Base-by-base conservation (phyloP, 257 asterid genomes). In the Scutellaria minor region DNA sequence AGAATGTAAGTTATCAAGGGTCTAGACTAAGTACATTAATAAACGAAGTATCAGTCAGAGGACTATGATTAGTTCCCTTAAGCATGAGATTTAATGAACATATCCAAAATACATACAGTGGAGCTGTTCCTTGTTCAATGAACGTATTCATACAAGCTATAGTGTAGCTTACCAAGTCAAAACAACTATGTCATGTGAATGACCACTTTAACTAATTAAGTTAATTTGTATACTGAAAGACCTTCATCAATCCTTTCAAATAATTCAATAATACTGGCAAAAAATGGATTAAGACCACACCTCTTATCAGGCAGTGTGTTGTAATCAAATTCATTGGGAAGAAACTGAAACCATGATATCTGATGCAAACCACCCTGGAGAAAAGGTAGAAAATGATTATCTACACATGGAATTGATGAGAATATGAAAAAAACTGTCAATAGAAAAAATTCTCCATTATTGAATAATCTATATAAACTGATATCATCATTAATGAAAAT, bases 311-410 rank as follows among this genome's bases (percentile, higher is more conserved):
- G 77, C 61, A 85, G 80, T 9, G 87, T 62, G 73, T 44, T 86
- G 79, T 83, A 81, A 73, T 88, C 95, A 56, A 85, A 82, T 79
- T 95, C 98, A 65, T 79, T 81, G 31, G 99, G 93, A 72, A 87
- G 95, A 85, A 95, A 95, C 89, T 95, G 99, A 86, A 95, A 95
- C 99, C 99, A 95, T 31, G 99, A 95, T 87, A 92, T 90, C 83
- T 87, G 95, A 82, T 90, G 93, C 79, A 95, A 87, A 75, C 98
- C 98, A 45, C 97, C 98, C 99, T 95, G 89, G 73, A 74, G 4
- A 50, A 65, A 80, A 80, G n/a, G 66, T 71, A 61, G 57, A 35
- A 72, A 57, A 64, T n/a, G 37, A 58, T 47, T 56, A 70, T 27
- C 20, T 8, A 50, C 53, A 70, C n/a, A 59, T 9, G 35, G 55